Evolutionary conservation across 2,329 filamentous ascomycete species (phyloP), one percentile per base, ranked within the genome.

Genomic region (Myriangium duriaei): DNA sequence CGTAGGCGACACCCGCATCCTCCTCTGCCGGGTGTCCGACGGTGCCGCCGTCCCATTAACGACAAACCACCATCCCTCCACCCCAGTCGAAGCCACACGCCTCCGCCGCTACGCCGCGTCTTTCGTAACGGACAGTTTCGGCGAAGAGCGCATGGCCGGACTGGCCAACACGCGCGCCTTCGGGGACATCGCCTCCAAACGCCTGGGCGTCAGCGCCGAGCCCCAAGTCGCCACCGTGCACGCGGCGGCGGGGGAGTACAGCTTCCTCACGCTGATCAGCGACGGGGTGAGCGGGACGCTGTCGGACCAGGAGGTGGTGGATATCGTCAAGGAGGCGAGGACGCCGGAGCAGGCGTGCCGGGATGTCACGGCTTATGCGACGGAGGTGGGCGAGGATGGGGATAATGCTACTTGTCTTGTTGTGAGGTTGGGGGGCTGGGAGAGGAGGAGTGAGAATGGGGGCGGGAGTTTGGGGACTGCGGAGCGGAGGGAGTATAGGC

Each of bases 51-150:
- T 82, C 2, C 81, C 88, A 0, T 58, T 94, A 26, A 96, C 91
- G 1, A 84, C 80, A 13, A 85, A 94, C 56, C 91, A 98, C 59
- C 91, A 94, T 55, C 88, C 91, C 0, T 82, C 78, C n/a, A 76
- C 81, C 4, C 91, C 91, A 0, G 69, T 77, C 39, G 91, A 98
- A 64, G 79, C 81, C 7, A 78, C 76, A 30, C 76, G 91, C 5
- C 71, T 98, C 15, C 80, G 87, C 31, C 79, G 87, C 34, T 96
- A 87, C 55, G 82, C 86, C 1, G 75, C 81, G 18, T 79, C 80
- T 2, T 88, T 96, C 55, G 80, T 94, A 12, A 91, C 88, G 0
- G 91, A 98, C 61, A 92, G 84, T 21, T 98, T 98, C 57, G 91
- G 91, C 53, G 91, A 98, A 62, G 87, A 96, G 61, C 85, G 91